Evolutionary conservation across 129 eudicot species (phyloP).

Genomic region (Lactuca sativa): DNA sequence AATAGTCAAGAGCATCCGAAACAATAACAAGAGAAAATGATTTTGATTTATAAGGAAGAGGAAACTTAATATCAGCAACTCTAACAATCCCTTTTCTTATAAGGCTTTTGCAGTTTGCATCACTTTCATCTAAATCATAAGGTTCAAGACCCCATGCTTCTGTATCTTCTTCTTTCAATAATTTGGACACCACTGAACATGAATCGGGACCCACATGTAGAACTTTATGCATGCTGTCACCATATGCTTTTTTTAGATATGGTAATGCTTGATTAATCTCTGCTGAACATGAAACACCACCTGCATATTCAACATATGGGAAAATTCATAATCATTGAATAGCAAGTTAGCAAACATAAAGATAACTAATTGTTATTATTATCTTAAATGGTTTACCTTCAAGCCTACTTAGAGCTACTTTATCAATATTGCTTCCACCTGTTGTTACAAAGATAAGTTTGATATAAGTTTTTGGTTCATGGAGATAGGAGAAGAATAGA

Average conservation of each 20-base stretch:
- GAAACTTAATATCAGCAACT: constrained; percentile 81
- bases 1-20: constrained; percentile 86
- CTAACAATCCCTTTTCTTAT: constrained; percentile 80
- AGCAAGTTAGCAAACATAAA: too few species aligned
- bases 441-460: constrained; percentile 32
- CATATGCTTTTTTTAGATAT: constrained; percentile 72
- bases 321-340: background rate
- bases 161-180: constrained; percentile 83
- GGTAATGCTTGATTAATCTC: constrained; percentile 70
- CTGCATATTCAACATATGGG: constrained; percentile 32
- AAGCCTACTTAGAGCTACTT: constrained; percentile 54
- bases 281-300: constrained; percentile 68
- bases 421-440: constrained; percentile 62
- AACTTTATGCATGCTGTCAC: constrained; percentile 79
- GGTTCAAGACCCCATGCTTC: constrained; percentile 98
- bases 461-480: constrained; percentile 1
- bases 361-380: too few species aligned
- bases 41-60: constrained; percentile 75
- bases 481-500: too few species aligned
- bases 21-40: constrained; percentile 88
- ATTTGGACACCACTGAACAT: constrained; percentile 71
- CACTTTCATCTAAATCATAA: constrained; percentile 84
- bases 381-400: constrained; percentile 56
- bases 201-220: constrained; percentile 91
- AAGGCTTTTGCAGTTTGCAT: constrained; percentile 71